Evolutionary conservation across 1,139 yeast genomes (phyloP), one percentile per base, ranked within the genome.

Genomic region (Sugiyamaella sp.): DNA sequence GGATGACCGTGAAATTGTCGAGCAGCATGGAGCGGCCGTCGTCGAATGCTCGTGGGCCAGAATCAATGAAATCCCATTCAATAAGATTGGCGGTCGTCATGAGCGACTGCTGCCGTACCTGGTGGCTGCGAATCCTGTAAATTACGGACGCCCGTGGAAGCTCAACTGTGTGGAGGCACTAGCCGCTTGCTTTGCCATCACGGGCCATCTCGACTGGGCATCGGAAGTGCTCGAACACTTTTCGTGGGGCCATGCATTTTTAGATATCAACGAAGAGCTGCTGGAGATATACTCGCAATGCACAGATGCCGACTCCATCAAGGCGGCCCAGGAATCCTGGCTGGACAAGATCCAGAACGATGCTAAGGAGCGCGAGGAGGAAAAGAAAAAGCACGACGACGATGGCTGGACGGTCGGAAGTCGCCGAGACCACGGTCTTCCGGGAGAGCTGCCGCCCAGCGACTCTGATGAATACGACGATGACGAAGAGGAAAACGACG

Each of bases 41-140:
- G 99, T 93, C 1, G 99, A 93, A 68, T 93, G 98, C 71, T 90
- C 97, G 1, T 93, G 99, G 99, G 99, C 99, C 0, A 75, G 98
- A 57, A 70, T 95, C 20, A 96, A 90, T 54, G 99, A 93, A 68
- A 84, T 93, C n/a, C 99, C 99, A 1, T 93, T 93, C 70, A 75
- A 78, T 59, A 89, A 87, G 66, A 91, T 93, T 57, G 98, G 99
- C 2, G 99, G 99, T 2, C 84, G 81, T 59, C 79, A 89, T 65
- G 97, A 93, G 66, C 75, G 99, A 50, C 74, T 93, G 20, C 73
- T 93, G 57, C 99, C 99, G 0, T 93, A 91, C 65, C 74, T 93
- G 55, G 95, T 93, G 3, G 99, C 99, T 2, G 97, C 98, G 0
- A 93, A 93, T 67, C 95, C 97, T 17, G 98, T 95, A 9, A 93